Evolutionary conservation across 768 basidiomycete species (phyloP).

Genomic region (Peribolospora baueri): DNA sequence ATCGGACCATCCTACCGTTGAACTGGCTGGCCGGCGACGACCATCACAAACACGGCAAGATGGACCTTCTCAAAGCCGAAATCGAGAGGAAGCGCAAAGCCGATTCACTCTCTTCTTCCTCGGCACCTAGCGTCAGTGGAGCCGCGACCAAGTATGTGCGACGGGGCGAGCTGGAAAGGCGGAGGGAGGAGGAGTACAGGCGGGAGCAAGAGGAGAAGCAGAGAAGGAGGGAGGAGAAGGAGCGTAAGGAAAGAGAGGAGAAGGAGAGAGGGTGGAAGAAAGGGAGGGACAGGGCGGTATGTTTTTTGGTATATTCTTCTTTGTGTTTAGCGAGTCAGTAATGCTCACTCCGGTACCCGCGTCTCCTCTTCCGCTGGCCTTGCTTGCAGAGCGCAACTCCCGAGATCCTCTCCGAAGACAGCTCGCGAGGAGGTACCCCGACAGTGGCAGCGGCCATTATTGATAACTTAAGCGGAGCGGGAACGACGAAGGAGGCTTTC

Average conservation of each 20-base stretch:
- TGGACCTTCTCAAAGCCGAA: conserved; percentile 80
- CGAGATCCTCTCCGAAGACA: conserved; percentile 6
- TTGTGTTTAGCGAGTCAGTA: neutral
- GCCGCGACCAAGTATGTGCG: conserved; percentile 51
- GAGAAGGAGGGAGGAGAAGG: conserved; percentile 14
- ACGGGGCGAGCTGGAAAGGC: conserved; percentile 42
- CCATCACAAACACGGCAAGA: conserved; percentile 17
- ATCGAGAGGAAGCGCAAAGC: conserved; percentile 65
- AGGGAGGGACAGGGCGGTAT: conserved; percentile 9
- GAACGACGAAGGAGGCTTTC: conserved; percentile 26
- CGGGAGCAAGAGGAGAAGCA: conserved; percentile 5
- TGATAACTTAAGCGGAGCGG: conserved; percentile 14
- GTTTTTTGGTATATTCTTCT: conserved; percentile 1
- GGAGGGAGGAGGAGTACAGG: conserved; percentile 6
- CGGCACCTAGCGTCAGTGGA: conserved; percentile 13
- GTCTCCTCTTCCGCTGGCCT: neutral
- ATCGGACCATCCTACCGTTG: no score
- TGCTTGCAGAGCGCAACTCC: neutral
- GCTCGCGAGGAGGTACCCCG: conserved; percentile 7
- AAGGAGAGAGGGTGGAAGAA: conserved; percentile 12
- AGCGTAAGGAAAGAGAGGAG: conserved; percentile 13
- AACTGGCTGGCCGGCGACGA: no score
- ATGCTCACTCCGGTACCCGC: neutral
- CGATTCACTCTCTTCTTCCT: conserved; percentile 20
- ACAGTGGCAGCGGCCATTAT: conserved; percentile 5